Base-by-base conservation (phyloP, 345 rosid genomes). In the Aquilaria malaccensis region DNA sequence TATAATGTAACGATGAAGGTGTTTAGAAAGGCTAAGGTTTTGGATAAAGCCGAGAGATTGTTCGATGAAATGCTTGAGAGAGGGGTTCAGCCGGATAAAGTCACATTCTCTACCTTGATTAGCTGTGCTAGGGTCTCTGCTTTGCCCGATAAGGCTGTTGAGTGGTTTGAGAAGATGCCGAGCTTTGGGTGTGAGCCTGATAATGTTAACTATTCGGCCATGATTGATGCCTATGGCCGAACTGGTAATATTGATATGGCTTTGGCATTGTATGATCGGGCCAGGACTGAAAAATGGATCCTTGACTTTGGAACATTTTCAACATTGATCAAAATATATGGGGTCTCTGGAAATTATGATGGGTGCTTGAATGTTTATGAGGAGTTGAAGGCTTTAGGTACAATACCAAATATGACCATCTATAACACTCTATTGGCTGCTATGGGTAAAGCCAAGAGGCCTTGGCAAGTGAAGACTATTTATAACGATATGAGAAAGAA, bases 401-500 rank as follows among this genome's bases (percentile, higher is more conserved):
- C 67, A 62, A 89, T 84, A 74, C 87, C 96, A 2, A 89, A 87
- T 78, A 46, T 84, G 63, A 74, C 77, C 55, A 64, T 75, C 3
- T 89, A 81, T 70, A 93, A 87, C 76, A 85, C 83, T 64, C 56
- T 93, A 78, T 69, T 93, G 68, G 94, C 87, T 78, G 80, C 85
- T 3, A 89, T 93, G 98, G 97, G 98, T 51, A 83, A 84, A 77
- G 97, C 96, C 33, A 87, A 73, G 86, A 89, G 97, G 81, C 98
- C 98, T 3, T 93, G 97, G 94, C 94, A 84, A 74, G 96, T 80
- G 0, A 89, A 88, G 77, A 79, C 52, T 14, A 67, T 94, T 53
- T 76, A 84, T 75, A 80, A 73, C 51, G 96, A 89, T 68, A 78
- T 94, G 88, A 72, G 72, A n/a, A 62, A 56, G 48, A 81, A 70